These are phyloP conservation scores for Cucurbita moschata DNA, from an alignment of 306 rosid species.

Conservation along the genomic window DNA sequence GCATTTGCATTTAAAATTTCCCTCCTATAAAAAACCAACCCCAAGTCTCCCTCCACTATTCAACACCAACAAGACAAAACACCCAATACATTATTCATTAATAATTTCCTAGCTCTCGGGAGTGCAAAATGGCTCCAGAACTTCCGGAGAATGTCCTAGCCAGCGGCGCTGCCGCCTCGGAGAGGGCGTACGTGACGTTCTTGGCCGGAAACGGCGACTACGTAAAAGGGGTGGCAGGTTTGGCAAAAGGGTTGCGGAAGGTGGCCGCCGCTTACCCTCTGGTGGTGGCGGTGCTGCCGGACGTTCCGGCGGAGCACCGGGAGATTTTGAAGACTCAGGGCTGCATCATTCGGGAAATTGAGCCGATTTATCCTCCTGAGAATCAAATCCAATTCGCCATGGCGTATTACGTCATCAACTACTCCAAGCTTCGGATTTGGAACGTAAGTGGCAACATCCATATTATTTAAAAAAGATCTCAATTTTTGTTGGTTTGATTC, in stretches of 20 bases:
- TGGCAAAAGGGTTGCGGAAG: conserved; percentile 48
- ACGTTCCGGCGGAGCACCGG: conserved; percentile 53
- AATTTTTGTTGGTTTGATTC: background rate
- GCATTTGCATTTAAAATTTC: conserved; percentile 10
- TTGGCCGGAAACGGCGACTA: conserved; percentile 52
- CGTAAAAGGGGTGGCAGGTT: conserved; percentile 46
- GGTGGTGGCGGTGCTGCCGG: conserved; percentile 46
- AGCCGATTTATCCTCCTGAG: conserved; percentile 44
- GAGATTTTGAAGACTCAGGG: conserved; percentile 33
- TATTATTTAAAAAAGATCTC: background rate
- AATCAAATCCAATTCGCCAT: conserved; percentile 42
- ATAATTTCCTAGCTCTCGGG: background rate
- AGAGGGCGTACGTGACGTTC: conserved; percentile 40
- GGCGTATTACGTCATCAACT: conserved; percentile 59
- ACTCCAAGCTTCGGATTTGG: conserved; percentile 67
- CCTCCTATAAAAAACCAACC: background rate
- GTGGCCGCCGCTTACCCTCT: conserved; percentile 39
- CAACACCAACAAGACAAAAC: background rate
- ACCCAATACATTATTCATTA: background rate
- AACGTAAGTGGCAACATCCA: conserved; percentile 17
- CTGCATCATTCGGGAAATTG: conserved; percentile 38
- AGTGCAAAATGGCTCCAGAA: background rate
- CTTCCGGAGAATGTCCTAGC: background rate
- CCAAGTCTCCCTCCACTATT: background rate
- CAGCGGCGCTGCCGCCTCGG: background rate